Conservation (phyloP, 2,329 filamentous ascomycete genomes). For the Epichloe sp. region DNA sequence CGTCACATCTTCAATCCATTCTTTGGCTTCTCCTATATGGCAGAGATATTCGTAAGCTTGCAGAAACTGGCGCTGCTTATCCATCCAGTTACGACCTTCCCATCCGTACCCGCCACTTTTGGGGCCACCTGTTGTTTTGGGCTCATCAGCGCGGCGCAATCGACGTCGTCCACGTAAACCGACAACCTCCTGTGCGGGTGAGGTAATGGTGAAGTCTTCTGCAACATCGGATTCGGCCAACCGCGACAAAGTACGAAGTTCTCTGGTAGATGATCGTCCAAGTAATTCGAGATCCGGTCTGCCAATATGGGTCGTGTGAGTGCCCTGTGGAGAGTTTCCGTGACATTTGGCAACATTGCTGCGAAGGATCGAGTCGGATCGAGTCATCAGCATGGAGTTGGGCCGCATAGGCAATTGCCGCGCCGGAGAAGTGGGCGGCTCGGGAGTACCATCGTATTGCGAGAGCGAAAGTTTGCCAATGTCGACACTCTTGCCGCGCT, state of each 20-base stretch:
- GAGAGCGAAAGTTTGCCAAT: conserved; percentile 41
- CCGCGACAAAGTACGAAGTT: conserved; percentile 76
- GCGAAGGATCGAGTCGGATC: conserved; percentile 38
- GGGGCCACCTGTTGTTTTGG: conserved; percentile 31
- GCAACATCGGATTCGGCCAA: conserved; percentile 62
- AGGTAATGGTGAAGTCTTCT: conserved; percentile 70
- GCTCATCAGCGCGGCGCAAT: conserved; percentile 58
- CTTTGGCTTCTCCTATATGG: conserved; percentile 96
- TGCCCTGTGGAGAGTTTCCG: conserved; percentile 18
- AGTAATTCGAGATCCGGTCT: conserved; percentile 68
- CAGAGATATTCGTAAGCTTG: conserved; percentile 98
- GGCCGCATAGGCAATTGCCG: conserved; percentile 33
- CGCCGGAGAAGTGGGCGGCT: conserved; percentile 29
- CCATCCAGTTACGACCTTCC: conserved; percentile 92
- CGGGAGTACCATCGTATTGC: conserved; percentile 25
- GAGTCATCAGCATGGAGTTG: conserved; percentile 48
- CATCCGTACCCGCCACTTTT: conserved; percentile 49
- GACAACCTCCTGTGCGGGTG: conserved; percentile 70
- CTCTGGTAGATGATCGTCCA: conserved; percentile 77
- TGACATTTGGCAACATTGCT: conserved; percentile 20
- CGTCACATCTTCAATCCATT: conserved; percentile 93
- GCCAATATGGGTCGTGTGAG: conserved; percentile 33
- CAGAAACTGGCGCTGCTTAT: conserved; percentile 90
- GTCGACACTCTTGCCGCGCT: conserved; percentile 53
- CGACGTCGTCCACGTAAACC: conserved; percentile 75